Conservation (phyloP, 2,329 filamentous ascomycete species). For the Orbilia oligospora region DNA sequence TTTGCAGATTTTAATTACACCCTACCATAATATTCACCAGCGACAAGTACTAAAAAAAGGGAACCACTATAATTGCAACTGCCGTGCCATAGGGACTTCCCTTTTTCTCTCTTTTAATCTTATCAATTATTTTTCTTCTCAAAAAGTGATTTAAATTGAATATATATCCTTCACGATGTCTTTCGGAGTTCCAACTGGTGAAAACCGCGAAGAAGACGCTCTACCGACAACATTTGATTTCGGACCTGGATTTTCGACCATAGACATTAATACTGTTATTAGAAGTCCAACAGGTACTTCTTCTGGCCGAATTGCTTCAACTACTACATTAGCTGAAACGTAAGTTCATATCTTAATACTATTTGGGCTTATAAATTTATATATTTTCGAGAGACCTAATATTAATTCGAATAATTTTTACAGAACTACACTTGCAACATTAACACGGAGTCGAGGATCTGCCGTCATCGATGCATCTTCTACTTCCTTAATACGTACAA, state of each 20-base stretch:
- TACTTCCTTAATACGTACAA: background rate
- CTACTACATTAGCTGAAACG: conserved; percentile 1
- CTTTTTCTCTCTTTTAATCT: background rate
- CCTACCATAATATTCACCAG: background rate
- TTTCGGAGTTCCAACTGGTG: background rate
- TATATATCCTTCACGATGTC: conserved; percentile 2
- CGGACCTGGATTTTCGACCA: conserved; percentile 21
- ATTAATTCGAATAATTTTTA: background rate
- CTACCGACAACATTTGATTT: background rate
- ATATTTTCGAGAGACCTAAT: too few relatives aligned
- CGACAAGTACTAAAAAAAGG: background rate
- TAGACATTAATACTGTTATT: conserved; percentile 20
- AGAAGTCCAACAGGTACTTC: background rate
- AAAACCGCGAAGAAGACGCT: background rate
- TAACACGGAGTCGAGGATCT: background rate
- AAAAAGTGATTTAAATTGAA: background rate
- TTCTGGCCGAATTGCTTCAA: background rate
- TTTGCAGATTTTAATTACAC: background rate
- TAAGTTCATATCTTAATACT: conserved; percentile 22
- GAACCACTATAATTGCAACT: background rate
- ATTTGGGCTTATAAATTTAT: too few relatives aligned
- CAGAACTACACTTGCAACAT: conserved; percentile 29
- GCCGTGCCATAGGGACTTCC: background rate
- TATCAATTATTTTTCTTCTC: background rate
- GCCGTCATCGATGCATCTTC: background rate